Percentiles rank a stretch among this genome's conserved stretches.
These are phyloP conservation scores for Clohesyomyces aquaticus DNA, from an alignment of 495 filamentous ascomycete species.

Conservation along the genomic window DNA sequence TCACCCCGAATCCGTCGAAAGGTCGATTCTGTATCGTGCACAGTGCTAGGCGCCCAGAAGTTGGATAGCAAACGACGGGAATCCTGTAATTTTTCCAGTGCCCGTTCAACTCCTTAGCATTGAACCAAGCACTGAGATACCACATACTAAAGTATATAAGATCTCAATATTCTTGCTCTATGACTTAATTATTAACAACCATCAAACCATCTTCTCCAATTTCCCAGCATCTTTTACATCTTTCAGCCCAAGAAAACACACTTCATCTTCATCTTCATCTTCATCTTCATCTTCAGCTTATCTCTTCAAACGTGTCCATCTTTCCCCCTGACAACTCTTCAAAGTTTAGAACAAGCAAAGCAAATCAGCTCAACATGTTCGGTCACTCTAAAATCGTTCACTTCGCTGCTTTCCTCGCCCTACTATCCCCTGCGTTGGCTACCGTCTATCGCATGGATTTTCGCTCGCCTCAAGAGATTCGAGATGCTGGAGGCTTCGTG, in stretches of 20 bases:
- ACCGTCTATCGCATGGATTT: constrained; percentile 15
- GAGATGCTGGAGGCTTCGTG: constrained; percentile 13
- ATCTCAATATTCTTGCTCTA: not conserved
- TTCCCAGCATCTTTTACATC: constrained; percentile 7
- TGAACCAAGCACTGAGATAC: constrained; percentile 1
- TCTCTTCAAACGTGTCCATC: constrained; percentile 16
- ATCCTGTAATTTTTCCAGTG: not conserved
- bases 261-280: constrained; percentile 16
- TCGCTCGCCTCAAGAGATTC: constrained; percentile 11
- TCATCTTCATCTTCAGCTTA: constrained; percentile 12
- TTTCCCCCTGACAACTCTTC: constrained; percentile 16
- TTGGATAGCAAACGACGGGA: not conserved
- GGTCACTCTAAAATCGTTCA: constrained; percentile 13
- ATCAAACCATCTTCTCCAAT: constrained; percentile 1
- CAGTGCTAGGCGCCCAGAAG: not conserved
- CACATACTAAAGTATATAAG: not conserved
- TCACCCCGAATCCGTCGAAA: not conserved
- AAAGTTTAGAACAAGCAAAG: constrained; percentile 17
- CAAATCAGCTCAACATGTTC: constrained; percentile 17
- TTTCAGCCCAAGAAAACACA: constrained; percentile 11
- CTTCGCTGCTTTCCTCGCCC: constrained; percentile 17
- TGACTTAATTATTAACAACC: not conserved
- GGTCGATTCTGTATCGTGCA: not conserved
- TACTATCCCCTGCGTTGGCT: constrained; percentile 13
- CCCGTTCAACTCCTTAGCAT: constrained; percentile 1